Percentiles rank a stretch among this genome's conserved stretches.
Evolutionary conservation across 495 filamentous ascomycete species (phyloP).

Genomic region (Neurospora sublineolata): DNA sequence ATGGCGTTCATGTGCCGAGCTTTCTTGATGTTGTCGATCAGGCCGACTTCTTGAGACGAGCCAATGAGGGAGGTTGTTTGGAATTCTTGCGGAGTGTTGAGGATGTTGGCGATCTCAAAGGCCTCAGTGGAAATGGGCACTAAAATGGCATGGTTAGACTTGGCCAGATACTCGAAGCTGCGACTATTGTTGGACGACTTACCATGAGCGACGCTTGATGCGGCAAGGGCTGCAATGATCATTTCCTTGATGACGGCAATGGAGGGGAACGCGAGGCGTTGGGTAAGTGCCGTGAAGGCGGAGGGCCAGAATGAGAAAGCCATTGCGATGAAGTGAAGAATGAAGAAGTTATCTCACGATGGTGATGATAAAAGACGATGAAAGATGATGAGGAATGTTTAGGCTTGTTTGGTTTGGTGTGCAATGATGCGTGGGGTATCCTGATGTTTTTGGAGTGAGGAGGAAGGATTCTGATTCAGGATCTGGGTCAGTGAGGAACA

Average conservation of each 20-base stretch:
- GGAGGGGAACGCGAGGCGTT: background rate
- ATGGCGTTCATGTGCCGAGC: background rate
- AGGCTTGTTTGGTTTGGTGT: background rate
- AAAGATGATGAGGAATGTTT: background rate
- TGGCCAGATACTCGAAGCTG: background rate
- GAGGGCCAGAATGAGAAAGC: background rate
- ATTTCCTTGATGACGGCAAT: background rate
- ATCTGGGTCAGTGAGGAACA: background rate
- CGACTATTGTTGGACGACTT: background rate
- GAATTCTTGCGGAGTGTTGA: background rate
- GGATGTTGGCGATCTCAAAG: background rate
- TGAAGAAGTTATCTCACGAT: background rate
- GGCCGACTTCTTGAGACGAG: background rate
- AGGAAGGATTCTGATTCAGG: background rate
- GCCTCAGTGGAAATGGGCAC: background rate
- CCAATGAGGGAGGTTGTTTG: background rate
- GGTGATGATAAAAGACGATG: background rate
- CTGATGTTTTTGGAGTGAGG: background rate
- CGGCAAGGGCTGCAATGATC: background rate
- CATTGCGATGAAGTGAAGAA: background rate
- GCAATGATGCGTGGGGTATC: background rate
- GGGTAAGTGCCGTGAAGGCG: background rate
- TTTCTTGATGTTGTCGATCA: background rate
- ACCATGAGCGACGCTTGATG: background rate
- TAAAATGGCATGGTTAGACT: background rate